Evolutionary conservation across 106 monocot species (phyloP), one percentile per base, ranked within the genome.

Genomic region (Cymbidium sinense): DNA sequence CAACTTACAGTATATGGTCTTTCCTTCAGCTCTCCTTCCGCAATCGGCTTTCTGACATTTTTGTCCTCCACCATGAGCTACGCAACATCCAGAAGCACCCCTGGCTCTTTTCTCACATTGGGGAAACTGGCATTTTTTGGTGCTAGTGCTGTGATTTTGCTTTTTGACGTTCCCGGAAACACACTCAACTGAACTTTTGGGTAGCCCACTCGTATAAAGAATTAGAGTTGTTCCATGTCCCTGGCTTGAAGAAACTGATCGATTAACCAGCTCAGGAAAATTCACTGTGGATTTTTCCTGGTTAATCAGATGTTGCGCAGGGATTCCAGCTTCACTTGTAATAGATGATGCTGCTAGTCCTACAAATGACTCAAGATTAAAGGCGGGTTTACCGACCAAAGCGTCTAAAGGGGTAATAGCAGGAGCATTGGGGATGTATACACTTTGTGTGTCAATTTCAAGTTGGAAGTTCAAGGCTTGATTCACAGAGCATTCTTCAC

Each of bases 41-140:
- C 89, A 86, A 20, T 84, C 86, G 1, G 31, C 72, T 75, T 51
- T 81, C 70, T 86, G 80, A 79, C 89, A 86, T 29, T 86, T 64
- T 28, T 82, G 34, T n/a, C 89, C 86, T 61, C 89, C 86, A 9
- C 88, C 88, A 72, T 88, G 86, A 34, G 85, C 80, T 70, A 88
- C 86, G 83, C 86, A 88, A 3, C 77, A 29, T 7, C 89, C 84
- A 7, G 89, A 89, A 61, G 89, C 76, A 28, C 89, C 89, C 52
- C 89, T 78, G 12, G 86, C 89, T 43, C 86, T 82, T 79, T 89
- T 89, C 0, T 21, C 12, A 75, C 89, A 89, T 70, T 86, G 84
- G 20, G 70, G 70, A 52, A 82, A 82, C 61, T 84, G 84, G 33
- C 86, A 89, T 15, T 36, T 76, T 47, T 84, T 84, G 31, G 81